Evolutionary conservation across 208 protist species (phyloP).

Genomic region (Borovskyia barvae): DNA sequence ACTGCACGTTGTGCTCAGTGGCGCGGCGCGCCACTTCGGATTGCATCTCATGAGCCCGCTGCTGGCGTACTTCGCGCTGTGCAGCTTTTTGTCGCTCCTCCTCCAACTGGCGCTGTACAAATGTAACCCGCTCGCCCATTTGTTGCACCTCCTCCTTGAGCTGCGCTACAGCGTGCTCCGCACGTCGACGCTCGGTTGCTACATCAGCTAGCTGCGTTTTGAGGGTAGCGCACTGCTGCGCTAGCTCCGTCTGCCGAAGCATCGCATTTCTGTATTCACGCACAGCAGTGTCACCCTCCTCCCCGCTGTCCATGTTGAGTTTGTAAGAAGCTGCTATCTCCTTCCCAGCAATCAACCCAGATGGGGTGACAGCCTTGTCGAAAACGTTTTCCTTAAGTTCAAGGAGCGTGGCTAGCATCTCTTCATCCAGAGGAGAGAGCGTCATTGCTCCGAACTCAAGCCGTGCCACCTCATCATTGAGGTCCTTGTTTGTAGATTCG

Average conservation of each 20-base stretch:
- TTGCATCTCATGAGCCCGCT: constrained; percentile 72
- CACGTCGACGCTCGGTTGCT: constrained; percentile 25
- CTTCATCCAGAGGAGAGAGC: constrained; percentile 40
- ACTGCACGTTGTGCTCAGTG: constrained; percentile 76
- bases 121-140: constrained; percentile 36
- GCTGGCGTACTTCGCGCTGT: constrained; percentile 54
- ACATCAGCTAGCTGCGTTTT: constrained; percentile 39
- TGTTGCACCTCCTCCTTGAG: constrained; percentile 51
- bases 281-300: constrained; percentile 50
- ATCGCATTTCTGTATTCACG: constrained; percentile 71
- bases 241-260: constrained; percentile 58
- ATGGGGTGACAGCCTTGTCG: constrained; percentile 56
- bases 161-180: constrained; percentile 25
- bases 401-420: constrained; percentile 47
- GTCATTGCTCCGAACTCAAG: constrained; percentile 53
- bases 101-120: constrained; percentile 57
- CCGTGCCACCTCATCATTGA: constrained; percentile 67
- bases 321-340: not conserved
- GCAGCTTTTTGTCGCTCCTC: constrained; percentile 60
- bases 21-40: constrained; percentile 63
- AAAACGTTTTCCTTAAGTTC: constrained; percentile 81
- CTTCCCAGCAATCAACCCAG: constrained; percentile 40
- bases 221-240: constrained; percentile 50
- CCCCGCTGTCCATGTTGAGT: not conserved
- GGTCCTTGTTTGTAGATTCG: constrained; percentile 56